Conservation (phyloP, 306 rosid genomes). For the Pyrus betulifolia region DNA sequence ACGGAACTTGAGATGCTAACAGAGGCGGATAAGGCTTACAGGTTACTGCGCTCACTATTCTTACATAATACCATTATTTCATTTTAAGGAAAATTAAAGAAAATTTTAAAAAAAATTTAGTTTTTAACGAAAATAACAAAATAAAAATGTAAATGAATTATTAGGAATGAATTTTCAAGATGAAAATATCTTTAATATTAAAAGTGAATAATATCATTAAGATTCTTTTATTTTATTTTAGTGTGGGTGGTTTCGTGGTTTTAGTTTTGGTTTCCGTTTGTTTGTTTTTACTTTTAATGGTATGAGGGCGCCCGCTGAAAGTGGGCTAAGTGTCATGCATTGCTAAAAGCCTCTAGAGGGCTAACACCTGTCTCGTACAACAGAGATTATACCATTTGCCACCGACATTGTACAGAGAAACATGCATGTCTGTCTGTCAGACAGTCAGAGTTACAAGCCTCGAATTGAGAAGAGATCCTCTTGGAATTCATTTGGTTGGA, state of each 20-base stretch:
- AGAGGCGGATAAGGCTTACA: background rate
- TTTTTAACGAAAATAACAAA: too few relatives aligned
- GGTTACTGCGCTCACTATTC: background rate
- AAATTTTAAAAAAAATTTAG: fast-evolving
- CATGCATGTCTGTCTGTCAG: background rate
- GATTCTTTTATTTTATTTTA: background rate
- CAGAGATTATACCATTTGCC: too few relatives aligned
- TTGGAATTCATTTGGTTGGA: too few relatives aligned
- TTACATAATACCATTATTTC: background rate
- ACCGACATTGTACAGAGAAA: background rate
- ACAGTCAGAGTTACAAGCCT: too few relatives aligned
- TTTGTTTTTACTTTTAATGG: background rate
- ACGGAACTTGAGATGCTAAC: background rate
- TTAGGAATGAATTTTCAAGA: fast-evolving
- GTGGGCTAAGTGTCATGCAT: background rate
- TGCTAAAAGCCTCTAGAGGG: background rate
- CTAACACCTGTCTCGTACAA: background rate
- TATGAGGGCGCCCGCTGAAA: background rate
- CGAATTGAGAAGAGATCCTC: too few relatives aligned
- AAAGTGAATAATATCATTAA: too few relatives aligned
- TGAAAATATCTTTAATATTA: too few relatives aligned
- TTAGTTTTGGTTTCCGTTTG: background rate
- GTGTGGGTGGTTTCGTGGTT: background rate
- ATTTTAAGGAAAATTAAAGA: background rate
- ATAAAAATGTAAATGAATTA: fast-evolving